Conservation (phyloP, 2,329 filamentous ascomycete species). For the Scedosporium apiospermum region DNA sequence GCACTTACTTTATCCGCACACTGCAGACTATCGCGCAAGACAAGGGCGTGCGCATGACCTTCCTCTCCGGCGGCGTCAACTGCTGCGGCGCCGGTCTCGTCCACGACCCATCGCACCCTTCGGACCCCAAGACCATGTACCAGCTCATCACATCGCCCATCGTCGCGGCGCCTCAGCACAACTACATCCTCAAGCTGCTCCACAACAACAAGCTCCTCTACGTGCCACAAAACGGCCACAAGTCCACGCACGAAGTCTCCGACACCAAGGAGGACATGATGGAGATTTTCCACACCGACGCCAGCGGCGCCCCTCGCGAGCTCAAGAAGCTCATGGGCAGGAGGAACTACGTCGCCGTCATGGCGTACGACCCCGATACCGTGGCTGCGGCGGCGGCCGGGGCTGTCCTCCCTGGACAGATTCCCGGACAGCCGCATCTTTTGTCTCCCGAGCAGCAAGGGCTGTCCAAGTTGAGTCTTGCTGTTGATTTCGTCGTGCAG, state of each 20-base stretch:
- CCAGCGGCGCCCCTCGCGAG: conserved; percentile 72
- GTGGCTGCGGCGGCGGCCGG: conserved; percentile 27
- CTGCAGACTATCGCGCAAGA: conserved; percentile 92
- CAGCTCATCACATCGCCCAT: conserved; percentile 91
- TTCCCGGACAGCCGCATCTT: conserved; percentile 1
- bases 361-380: conserved; percentile 87
- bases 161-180: conserved; percentile 76
- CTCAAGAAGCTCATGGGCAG: conserved; percentile 88
- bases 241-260: conserved; percentile 61
- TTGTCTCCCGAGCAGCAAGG: conserved; percentile 25
- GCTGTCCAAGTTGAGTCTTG: conserved; percentile 66
- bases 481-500: conserved; percentile 95
- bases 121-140: conserved; percentile 98
- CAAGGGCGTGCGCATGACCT: conserved; percentile 93
- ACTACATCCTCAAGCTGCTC: conserved; percentile 87
- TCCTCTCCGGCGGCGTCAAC: conserved; percentile 87
- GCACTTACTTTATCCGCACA: conserved; percentile 92
- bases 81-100: conserved; percentile 86
- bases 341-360: conserved; percentile 83
- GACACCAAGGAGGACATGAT: conserved; percentile 99
- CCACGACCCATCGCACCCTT: conserved; percentile 84
- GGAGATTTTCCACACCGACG: conserved; percentile 96
- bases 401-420: not conserved
- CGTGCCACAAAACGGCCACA: conserved; percentile 77
- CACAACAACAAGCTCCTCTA: conserved; percentile 92